Percentiles rank a stretch among this genome's conserved stretches.
These are phyloP conservation scores for Perkinsus olseni DNA, from an alignment of 169 alveolate species.

Conservation along the genomic window DNA sequence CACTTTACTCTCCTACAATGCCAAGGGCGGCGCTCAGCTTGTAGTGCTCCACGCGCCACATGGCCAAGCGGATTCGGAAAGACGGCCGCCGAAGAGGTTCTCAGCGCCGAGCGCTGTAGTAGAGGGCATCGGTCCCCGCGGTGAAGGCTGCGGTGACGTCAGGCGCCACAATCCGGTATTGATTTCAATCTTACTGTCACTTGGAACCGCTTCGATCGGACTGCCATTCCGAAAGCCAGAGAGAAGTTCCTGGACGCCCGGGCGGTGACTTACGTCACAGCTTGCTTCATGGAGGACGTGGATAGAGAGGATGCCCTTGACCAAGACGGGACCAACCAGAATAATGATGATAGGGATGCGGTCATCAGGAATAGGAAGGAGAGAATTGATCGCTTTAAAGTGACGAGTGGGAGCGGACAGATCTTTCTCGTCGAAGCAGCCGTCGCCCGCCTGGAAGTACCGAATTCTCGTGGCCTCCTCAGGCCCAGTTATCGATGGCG, in stretches of 20 bases:
- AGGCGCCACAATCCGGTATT: not conserved
- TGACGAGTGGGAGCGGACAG: not conserved
- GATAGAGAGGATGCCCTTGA: not conserved
- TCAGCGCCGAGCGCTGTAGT: no score
- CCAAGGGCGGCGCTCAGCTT: no score
- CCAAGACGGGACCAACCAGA: not conserved
- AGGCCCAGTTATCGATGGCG: no score
- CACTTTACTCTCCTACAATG: no score
- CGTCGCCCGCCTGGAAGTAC: no score
- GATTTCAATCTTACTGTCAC: not conserved
- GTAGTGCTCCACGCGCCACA: no score
- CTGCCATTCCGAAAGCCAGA: not conserved
- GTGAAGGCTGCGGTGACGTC: not conserved
- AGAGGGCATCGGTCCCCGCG: no score
- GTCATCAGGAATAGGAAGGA: not conserved
- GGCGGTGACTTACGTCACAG: not conserved
- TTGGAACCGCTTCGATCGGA: not conserved
- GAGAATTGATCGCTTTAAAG: not conserved
- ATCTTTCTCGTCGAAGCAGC: no score
- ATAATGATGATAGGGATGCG: not conserved
- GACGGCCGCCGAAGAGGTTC: no score
- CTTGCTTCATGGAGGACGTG: not conserved
- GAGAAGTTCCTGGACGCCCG: not conserved
- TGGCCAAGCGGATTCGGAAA: no score
- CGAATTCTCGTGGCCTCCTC: no score